Base-by-base conservation (phyloP, 805 yeast genomes). In the Torulaspora microellipsoides region DNA sequence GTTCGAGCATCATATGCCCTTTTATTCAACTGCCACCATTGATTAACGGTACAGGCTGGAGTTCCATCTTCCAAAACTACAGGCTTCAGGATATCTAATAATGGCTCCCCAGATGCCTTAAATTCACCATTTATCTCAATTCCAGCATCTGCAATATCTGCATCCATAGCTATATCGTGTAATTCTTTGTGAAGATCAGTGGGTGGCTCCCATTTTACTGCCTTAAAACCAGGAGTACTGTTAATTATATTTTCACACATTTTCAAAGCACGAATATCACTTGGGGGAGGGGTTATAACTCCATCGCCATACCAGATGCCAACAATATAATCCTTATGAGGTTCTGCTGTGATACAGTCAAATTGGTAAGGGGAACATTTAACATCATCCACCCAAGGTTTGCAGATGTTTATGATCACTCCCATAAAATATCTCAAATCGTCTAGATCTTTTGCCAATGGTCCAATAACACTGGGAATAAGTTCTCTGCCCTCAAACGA, bases 381-480 rank as follows among this genome's bases (percentile, higher is more conserved):
- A 12, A 44, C 45, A 33, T 47, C 51, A n/a, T 40, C 34, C 13
- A 29, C 31, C 44, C 51, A 42, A 4, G 52, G 51, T 34, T 44
- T 44, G 36, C 51, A 47, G 25, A 36, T 27, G 28, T 51, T 43
- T 2, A 50, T 46, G 12, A 64, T 47, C 3, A 51, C 39, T 42
- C 71, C 68, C 72, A 76, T 71, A 60, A 76, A 69, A 30, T 71
- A 67, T 14, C 73, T 74, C 42, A 78, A 59, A 57, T 77, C 81
- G 11, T 70, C 76, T 34, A 78, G 62, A 3, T 72, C 59, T 44
- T 72, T 66, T 8, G 78, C 70, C 60, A 79, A 50, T 12, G 83
- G 83, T 1, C 84, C 85, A 41, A 70, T 67, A 12, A 77, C 80
- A 4, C 78, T 76, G n/a, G 73, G 69, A 25, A 78, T 76, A 32